Evolutionary conservation across 2,329 filamentous ascomycete species (phyloP).

Genomic region (Claviceps quebecensis): DNA sequence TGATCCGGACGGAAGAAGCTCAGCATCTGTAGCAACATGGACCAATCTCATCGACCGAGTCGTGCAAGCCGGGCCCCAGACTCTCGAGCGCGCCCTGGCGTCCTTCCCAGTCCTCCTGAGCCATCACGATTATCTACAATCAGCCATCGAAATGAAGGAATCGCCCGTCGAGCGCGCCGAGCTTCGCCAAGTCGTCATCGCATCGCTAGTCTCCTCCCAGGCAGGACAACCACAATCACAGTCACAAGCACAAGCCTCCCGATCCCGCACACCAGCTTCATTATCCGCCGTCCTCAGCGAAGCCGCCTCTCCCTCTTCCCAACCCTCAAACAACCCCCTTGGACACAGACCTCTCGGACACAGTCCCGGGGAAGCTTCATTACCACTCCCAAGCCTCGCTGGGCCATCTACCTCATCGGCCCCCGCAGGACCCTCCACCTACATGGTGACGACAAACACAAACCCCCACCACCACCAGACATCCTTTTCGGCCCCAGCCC

Average conservation of each 20-base stretch:
- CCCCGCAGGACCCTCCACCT: too few relatives aligned
- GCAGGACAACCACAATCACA: conserved; percentile 21
- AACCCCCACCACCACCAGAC: background rate
- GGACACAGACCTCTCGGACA: background rate
- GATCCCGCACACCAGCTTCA: conserved; percentile 9
- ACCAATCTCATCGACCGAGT: conserved; percentile 38
- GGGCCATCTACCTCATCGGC: background rate
- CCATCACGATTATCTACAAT: conserved; percentile 34
- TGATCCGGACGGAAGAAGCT: conserved; percentile 3
- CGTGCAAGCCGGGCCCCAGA: conserved; percentile 34
- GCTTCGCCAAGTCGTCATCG: conserved; percentile 34
- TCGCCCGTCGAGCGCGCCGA: conserved; percentile 34
- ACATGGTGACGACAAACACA: background rate
- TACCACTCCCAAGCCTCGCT: background rate
- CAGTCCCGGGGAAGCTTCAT: background rate
- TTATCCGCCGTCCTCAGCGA: background rate
- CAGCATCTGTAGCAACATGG: conserved; percentile 20
- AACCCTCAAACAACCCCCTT: too few relatives aligned
- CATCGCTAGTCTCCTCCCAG: conserved; percentile 31
- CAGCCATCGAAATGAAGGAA: conserved; percentile 35
- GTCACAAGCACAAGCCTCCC: conserved; percentile 6
- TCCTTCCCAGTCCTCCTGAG: conserved; percentile 34
- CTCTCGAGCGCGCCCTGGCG: conserved; percentile 30
- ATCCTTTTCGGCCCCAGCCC: background rate
- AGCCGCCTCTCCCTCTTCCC: conserved; percentile 1